Conservation (phyloP, 2,329 filamentous ascomycete species). For the Colletotrichum sp. region DNA sequence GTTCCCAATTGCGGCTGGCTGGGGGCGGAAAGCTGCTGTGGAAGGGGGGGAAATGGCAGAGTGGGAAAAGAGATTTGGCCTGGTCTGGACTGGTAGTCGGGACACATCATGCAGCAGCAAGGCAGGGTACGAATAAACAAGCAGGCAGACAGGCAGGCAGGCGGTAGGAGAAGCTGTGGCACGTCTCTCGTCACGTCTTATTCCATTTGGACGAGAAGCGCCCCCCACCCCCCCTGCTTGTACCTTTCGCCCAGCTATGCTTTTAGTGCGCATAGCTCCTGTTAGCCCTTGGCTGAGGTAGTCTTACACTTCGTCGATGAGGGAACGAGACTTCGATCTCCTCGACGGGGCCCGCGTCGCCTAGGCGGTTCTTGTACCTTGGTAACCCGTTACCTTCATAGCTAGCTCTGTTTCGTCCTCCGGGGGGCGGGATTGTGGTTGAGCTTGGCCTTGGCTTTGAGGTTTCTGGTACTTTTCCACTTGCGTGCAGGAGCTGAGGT, state of each 20-base stretch:
- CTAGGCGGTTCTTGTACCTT: neutral
- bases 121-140: neutral
- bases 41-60: neutral
- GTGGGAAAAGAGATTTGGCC: neutral
- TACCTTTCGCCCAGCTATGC: neutral
- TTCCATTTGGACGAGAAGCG: neutral
- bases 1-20: neutral
- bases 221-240: neutral
- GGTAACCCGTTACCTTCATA: neutral
- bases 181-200: neutral
- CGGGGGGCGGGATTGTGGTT: neutral
- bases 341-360: neutral
- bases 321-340: constrained; percentile 21
- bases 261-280: neutral
- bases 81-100: neutral
- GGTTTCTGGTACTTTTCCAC: neutral
- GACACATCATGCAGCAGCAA: neutral
- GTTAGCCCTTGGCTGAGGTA: neutral
- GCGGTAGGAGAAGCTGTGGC: neutral
- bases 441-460: neutral
- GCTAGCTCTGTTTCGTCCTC: constrained; percentile 17
- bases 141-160: neutral
- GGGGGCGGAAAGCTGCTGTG: neutral
- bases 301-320: neutral
- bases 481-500: constrained; percentile 19